Percentiles rank a stretch among this genome's conserved stretches.
Evolutionary conservation across 495 filamentous ascomycete genomes (phyloP).

Genomic region (Aspergillus avenaceus): DNA sequence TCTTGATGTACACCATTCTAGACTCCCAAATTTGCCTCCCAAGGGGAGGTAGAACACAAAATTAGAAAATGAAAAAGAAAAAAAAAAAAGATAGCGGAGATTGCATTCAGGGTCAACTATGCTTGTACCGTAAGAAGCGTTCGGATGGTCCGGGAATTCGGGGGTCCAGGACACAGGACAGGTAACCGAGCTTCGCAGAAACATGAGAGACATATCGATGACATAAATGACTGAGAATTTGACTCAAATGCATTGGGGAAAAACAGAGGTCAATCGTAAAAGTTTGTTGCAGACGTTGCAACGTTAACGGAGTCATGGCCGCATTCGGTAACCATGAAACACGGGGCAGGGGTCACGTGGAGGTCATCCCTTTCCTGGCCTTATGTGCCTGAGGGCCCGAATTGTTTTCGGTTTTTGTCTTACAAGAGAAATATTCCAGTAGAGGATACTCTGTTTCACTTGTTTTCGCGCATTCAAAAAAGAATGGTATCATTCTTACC

Average conservation of each 20-base stretch:
- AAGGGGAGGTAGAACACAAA: not conserved
- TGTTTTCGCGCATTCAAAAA: too few species aligned
- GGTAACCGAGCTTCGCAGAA: not conserved
- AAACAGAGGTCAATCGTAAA: not conserved
- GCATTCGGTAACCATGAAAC: not conserved
- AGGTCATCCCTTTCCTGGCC: not conserved
- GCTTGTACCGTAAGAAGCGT: not conserved
- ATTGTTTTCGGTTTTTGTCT: too few species aligned
- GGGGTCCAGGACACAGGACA: not conserved
- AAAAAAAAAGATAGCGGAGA: too few species aligned
- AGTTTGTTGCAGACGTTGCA: not conserved
- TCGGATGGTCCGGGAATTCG: not conserved
- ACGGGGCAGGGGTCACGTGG: not conserved
- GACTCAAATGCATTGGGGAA: not conserved
- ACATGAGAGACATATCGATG: not conserved
- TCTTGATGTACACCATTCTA: conserved; percentile 6
- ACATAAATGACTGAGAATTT: not conserved
- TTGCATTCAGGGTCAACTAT: not conserved
- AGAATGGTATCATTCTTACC: too few species aligned
- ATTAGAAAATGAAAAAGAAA: too few species aligned
- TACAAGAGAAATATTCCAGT: too few species aligned
- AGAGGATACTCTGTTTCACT: too few species aligned
- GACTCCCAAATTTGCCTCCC: not conserved
- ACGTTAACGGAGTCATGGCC: not conserved
- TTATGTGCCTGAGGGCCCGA: not conserved